Base-by-base conservation (phyloP, 2,329 filamentous ascomycete species). In the Apiospora saccharicola region DNA sequence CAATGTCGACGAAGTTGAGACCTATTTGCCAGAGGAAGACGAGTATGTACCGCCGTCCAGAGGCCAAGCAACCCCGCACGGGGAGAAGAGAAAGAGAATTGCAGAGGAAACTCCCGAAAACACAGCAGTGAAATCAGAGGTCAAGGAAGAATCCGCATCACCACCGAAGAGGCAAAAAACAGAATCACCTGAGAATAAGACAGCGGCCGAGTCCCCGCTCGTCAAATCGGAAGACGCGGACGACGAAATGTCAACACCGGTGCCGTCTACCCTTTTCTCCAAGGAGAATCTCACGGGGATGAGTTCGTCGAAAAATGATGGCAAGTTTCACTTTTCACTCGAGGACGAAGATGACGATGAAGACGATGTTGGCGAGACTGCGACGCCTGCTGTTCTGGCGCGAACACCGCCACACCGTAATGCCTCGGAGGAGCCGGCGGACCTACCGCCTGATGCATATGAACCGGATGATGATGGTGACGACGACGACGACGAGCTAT, bases 1-100 rank as follows among this genome's bases (percentile, higher is more conserved):
- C 73, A 85, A 84, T 71, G 87, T 87, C 72, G 81, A 84, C 68
- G 83, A 85, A 22, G 83, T 85, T 44, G 84, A 85, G 2, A 82
- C 81, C 3, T 82, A 82, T n/a, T 34, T 71, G 37, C 71, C 73
- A 13, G 73, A 75, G 24, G 70, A 74, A 24, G 47, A 47, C 19
- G 43, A 26, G n/a, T 47, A 19, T 12, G 16, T 51, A 16, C 46
- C 68, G 46, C 67, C 67, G 1, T 44, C 67, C 7, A 24, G 67
- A 30, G 34, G 57, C 34, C 34, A 41, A 64, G 26, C 22, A 26
- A 47, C 67, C 14, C 67, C 41, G 5, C 67, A 68, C 22, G 67
- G 67, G 7, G 67, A 68, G 41, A 68, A 68, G 13, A 68, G 67
- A 26, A 68, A 68, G n/a, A 22, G 41, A 13, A 47, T 13, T n/a